Percentiles rank a stretch among this genome's conserved stretches.
Conservation (phyloP, 306 rosid species). For the Cucurbita argyrosperma region DNA sequence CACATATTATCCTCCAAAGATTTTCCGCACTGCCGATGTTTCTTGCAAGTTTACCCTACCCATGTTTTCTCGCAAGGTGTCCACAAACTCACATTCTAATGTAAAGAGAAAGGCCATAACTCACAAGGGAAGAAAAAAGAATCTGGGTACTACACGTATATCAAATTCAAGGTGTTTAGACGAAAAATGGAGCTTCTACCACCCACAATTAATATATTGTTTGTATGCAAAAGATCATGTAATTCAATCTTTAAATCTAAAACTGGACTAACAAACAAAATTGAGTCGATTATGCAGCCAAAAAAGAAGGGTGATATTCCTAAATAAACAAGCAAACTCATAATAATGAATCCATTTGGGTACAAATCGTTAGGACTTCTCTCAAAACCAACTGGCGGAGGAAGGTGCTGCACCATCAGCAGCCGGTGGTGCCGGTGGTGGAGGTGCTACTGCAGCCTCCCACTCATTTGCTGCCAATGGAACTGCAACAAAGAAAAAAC, state of each 20-base stretch:
- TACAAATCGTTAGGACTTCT: not conserved
- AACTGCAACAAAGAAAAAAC: not conserved
- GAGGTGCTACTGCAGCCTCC: constrained; percentile 15
- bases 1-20: too few species aligned
- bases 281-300: not conserved
- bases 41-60: too few species aligned
- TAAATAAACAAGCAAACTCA: not conserved
- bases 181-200: not conserved
- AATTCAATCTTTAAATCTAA: not conserved
- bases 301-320: not conserved
- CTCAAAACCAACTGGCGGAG: constrained; percentile 12
- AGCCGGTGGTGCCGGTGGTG: not conserved
- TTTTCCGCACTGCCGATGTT: too few species aligned
- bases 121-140: too few species aligned
- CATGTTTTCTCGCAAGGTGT: too few species aligned
- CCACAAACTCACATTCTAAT: too few species aligned
- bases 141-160: too few species aligned
- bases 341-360: not conserved
- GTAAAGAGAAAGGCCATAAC: too few species aligned
- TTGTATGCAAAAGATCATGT: not conserved
- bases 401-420: constrained; percentile 8
- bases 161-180: not conserved
- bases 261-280: not conserved
- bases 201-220: not conserved
- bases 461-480: constrained; percentile 13